Evolutionary conservation across 202 grass and related monocot species (phyloP).

Genomic region (Dendrocalamus latiflorus): DNA sequence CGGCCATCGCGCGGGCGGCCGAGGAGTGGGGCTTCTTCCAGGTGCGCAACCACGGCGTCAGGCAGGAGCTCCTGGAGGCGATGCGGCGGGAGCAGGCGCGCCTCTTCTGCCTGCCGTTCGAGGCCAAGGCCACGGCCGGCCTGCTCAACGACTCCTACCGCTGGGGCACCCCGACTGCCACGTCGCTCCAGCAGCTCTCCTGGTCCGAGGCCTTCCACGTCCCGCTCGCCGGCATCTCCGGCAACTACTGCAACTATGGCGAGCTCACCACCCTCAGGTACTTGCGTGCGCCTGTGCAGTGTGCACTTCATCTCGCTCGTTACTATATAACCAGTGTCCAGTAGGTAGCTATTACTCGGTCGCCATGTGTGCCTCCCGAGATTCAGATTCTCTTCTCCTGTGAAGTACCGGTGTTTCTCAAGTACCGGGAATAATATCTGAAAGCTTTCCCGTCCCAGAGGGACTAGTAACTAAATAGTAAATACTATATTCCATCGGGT

Average conservation of each 20-base stretch:
- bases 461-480: no score
- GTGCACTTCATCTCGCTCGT: not conserved
- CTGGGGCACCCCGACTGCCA: slow-evolving; percentile 71
- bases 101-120: slow-evolving; percentile 66
- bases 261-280: slow-evolving; percentile 49
- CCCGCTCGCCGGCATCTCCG: slow-evolving; percentile 49
- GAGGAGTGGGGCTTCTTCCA: slow-evolving; percentile 92
- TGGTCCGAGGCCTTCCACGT: slow-evolving; percentile 96
- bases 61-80: slow-evolving; percentile 41
- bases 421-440: slow-evolving; percentile 21
- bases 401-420: not conserved
- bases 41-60: slow-evolving; percentile 67
- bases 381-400: not conserved
- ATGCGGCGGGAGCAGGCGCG: slow-evolving; percentile 64
- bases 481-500: not conserved
- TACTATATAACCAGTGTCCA: not conserved
- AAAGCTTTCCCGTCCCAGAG: no score
- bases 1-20: slow-evolving; percentile 50
- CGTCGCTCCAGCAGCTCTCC: slow-evolving; percentile 50
- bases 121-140: slow-evolving; percentile 39
- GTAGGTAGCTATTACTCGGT: not conserved
- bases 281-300: not conserved
- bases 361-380: not conserved
- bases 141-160: slow-evolving; percentile 62
- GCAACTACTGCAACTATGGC: slow-evolving; percentile 23